Conservation (phyloP, 2,329 filamentous ascomycete genomes). For the Colletotrichum sp. region DNA sequence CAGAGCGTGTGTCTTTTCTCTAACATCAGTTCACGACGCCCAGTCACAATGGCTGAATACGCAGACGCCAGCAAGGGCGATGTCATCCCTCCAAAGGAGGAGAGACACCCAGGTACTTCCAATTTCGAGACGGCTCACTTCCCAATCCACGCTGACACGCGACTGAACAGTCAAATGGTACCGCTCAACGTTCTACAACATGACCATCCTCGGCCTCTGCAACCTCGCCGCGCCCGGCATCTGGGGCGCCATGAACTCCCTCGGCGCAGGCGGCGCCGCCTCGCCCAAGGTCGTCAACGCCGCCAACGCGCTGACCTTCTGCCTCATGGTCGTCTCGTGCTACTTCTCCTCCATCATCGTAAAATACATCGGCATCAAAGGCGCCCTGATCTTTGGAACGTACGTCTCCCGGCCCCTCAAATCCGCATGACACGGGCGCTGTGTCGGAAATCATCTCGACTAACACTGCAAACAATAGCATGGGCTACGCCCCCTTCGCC, state of each 20-base stretch:
- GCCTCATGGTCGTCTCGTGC: constrained; percentile 75
- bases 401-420: constrained; percentile 30
- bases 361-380: constrained; percentile 72
- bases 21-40: background rate
- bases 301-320: constrained; percentile 74
- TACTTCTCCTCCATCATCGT: constrained; percentile 69
- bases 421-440: rapidly evolving
- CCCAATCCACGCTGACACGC: background rate
- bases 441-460: rapidly evolving
- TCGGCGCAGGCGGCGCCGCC: constrained; percentile 72
- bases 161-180: constrained; percentile 65
- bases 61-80: background rate
- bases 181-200: constrained; percentile 75
- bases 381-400: constrained; percentile 74
- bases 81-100: constrained; percentile 28
- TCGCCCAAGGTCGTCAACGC: constrained; percentile 72
- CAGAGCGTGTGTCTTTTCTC: background rate
- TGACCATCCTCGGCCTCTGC: constrained; percentile 72
- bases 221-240: constrained; percentile 75
- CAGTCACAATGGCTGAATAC: background rate
- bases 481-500: constrained; percentile 75
- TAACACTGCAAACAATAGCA: constrained; percentile 27
- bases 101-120: constrained; percentile 32
- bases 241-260: constrained; percentile 76
- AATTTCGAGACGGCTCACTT: too few relatives aligned